Evolutionary conservation across 352 stramenopile species (phyloP), one percentile per base, ranked within the genome.

Genomic region (Phytophthora vignae): DNA sequence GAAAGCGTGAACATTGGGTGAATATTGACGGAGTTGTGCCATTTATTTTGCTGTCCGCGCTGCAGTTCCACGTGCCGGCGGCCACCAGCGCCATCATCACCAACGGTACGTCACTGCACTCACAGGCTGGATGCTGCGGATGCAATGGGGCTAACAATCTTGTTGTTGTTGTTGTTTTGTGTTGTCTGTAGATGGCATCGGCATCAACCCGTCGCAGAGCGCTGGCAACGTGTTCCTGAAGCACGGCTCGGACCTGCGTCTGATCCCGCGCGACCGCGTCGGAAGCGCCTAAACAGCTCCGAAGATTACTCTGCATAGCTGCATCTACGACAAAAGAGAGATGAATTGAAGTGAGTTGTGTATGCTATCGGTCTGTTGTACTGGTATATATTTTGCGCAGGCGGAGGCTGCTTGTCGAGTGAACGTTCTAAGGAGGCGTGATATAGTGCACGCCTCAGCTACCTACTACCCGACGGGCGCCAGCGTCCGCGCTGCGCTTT

Each of bases 21-120:
- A 42, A 33, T 66, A 69, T 63, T 75, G 46, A 75, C 44, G 4
- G 33, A 53, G 22, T 61, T 68, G 52, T 67, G 50, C 6, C 27
- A 31, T 31, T 48, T 11, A 55, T 44, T 62, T 67, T 27, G 19
- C 7, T 57, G 57, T 67, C 9, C 27, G 60, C 50, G 19, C 49
- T 61, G 40, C 69, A 94, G 87, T 96, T 96, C 69, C 77, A 90
- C 64, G 90, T 96, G 48, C 85, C 87, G 49, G 80, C 87, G 21
- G 78, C 80, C 15, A 96, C 90, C 22, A 96, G 90, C 62, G 90
- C 90, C n/a, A 95, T 96, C 64, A 95, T 96, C 74, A 96, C 90
- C 48, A 92, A 92, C 66, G 88, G 88, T 93, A 78, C 52, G 31
- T 19, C 21, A 12, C 40, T 53, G 4, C 7, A 38, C 31, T 15